Base-by-base conservation (phyloP, 1,284 basidiomycete genomes). In the Chondrostereum purpureum region DNA sequence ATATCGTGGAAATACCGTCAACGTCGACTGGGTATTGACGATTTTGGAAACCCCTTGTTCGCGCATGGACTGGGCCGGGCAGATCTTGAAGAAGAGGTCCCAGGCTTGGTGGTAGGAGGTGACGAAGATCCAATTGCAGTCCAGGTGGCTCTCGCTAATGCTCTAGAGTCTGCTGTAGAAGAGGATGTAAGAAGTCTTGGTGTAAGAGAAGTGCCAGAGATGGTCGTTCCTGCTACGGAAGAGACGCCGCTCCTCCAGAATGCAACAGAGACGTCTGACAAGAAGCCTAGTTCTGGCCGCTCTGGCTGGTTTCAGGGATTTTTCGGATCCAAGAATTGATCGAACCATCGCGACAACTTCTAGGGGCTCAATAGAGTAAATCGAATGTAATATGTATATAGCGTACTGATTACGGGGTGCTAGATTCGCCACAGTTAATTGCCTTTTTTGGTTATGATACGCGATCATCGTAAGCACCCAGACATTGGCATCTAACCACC, bases 1-100 rank as follows among this genome's bases (percentile, higher is more conserved):
- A 61, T 92, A 13, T 51, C 70, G 8, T 94, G 90, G 87, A 90
- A 85, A 60, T 52, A 75, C 20, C 77, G 89, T 19, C 93, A 97
- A 60, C 71, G 64, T 40, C 67, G 70, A 17, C 73, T 91, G 3
- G 80, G 81, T n/a, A 77, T 98, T 44, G 92, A 99, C 61, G 95
- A 98, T 64, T 99, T 95, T 58, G 95, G 96, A 0, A 69, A 77
- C 27, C 78, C 84, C 0, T 59, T 88, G 33, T 19, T 19, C 38
- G 39, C 41, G 17, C 36, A 23, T 8, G 44, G 36, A 5, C 14
- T 16, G 22, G 31, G 10, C 35, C 38, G 18, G 22, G 35, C 19
- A 37, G 24, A 33, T 44, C 43, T 16, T 17, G 49, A 52, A 27
- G 52, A 46, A 11, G 48, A 46, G 36, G 57, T 58, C 20, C 58